Evolutionary conservation across 352 stramenopile genomes (phyloP).

Genomic region (Elongisporangium prolatum): DNA sequence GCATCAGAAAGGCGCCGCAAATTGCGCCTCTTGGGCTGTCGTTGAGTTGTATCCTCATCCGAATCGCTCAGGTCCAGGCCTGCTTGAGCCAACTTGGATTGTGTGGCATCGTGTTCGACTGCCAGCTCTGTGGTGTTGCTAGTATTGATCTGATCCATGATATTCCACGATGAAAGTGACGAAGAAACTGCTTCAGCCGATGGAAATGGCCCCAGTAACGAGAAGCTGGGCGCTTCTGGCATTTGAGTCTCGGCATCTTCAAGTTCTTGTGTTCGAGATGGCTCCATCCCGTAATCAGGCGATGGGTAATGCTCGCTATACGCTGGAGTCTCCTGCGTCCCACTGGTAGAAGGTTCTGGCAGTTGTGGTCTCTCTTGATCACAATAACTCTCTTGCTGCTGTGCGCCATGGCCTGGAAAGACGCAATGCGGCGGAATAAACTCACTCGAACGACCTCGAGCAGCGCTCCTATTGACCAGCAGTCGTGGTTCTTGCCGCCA

Average conservation of each 20-base stretch:
- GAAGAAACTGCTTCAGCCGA: background rate
- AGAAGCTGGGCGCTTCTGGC: constrained; percentile 9
- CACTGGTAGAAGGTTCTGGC: background rate
- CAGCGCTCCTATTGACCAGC: constrained; percentile 23
- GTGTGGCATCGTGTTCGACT: background rate
- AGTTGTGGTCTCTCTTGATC: background rate
- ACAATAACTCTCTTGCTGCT: background rate
- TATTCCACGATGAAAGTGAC: background rate
- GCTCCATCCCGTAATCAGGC: background rate
- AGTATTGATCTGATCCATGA: background rate
- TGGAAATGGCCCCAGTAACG: background rate
- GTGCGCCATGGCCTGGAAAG: background rate
- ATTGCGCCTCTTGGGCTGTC: constrained; percentile 6
- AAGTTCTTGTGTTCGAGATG: background rate
- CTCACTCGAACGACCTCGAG: background rate
- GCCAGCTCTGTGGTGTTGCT: background rate
- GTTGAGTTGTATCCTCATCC: constrained; percentile 21
- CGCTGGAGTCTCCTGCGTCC: background rate
- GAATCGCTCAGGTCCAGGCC: constrained; percentile 52
- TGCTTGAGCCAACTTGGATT: constrained; percentile 31
- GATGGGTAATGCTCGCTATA: background rate
- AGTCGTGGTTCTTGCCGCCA: constrained; percentile 36
- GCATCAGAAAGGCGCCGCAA: constrained; percentile 5
- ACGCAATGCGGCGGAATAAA: background rate
- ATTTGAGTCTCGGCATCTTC: constrained; percentile 1